Percentiles rank a stretch among this genome's conserved stretches.
These are phyloP conservation scores for Euphorbia pulcherrima DNA, from an alignment of 345 rosid species.

Conservation along the genomic window DNA sequence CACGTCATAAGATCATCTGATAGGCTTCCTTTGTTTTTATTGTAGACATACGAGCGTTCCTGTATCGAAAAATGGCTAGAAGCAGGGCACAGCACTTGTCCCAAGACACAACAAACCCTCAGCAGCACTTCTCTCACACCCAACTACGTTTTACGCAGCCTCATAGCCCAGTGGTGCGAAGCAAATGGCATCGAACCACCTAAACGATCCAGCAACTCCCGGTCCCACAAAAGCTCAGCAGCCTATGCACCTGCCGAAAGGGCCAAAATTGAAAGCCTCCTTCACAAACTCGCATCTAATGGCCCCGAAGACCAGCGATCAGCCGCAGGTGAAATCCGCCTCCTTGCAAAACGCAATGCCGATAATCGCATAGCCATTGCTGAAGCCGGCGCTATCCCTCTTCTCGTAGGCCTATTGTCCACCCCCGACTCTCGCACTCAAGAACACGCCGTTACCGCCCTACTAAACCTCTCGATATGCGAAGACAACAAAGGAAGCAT, in stretches of 20 bases:
- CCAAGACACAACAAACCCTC: conserved; percentile 87
- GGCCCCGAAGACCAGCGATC: conserved; percentile 73
- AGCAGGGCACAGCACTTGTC: conserved; percentile 83
- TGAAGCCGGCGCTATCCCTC: conserved; percentile 98
- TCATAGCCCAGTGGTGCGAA: conserved; percentile 97
- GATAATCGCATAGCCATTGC: conserved; percentile 97
- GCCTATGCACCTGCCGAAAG: conserved; percentile 71
- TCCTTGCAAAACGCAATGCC: conserved; percentile 93
- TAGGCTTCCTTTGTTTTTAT: conserved; percentile 18
- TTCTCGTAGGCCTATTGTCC: conserved; percentile 71
- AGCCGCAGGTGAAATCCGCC: conserved; percentile 94
- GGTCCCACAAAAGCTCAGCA: conserved; percentile 56
- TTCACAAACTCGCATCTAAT: conserved; percentile 68
- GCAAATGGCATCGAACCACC: conserved; percentile 85
- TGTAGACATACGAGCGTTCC: conserved; percentile 86
- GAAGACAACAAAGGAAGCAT: conserved; percentile 94
- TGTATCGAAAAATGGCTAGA: conserved; percentile 97
- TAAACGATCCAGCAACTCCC: conserved; percentile 65
- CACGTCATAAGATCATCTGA: too few species aligned
- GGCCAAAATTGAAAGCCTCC: conserved; percentile 63
- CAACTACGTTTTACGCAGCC: conserved; percentile 88
- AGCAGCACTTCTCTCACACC: conserved; percentile 67
- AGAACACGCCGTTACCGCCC: conserved; percentile 95
- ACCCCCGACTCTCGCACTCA: conserved; percentile 84
- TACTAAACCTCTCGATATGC: conserved; percentile 91